Evolutionary conservation across 1,284 basidiomycete species (phyloP), one percentile per base, ranked within the genome.

Genomic region (Phlebopus sp.): DNA sequence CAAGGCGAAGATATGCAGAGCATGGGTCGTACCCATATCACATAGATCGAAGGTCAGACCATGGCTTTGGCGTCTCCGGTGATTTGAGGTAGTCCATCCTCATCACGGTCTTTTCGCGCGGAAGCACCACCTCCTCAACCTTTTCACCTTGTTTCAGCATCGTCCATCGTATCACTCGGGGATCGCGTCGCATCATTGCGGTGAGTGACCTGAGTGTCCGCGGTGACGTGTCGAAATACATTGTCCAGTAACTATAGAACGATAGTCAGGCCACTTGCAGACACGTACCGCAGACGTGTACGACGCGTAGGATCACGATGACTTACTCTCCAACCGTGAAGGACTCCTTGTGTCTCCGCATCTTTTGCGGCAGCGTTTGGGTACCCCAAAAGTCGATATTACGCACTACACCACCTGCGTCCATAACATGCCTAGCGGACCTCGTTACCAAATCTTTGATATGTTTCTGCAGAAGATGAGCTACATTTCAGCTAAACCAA

Each of bases 211-310:
- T 72, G 49, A 93, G 75, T 0, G 81, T 82, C 42, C 73, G 72
- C 7, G 91, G 90, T 7, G 88, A 88, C 3, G 89, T 82, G 72
- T 94, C 92, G 64, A 93, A 94, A 64, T 92, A 81, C 74, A 94
- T 80, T 13, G 86, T 81, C 90, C 91, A 94, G 68, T 93, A 93
- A 61, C 92, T 94, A 59, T 25, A n/a, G 29, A 37, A 51, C 10
- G 14, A 18, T 25, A 8, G 29, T 13, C 29, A 21, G 31, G 17
- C 27, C 19, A 31, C 13, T 29, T 7, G n/a, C 27, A 29, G 32
- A 5, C 15, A 2, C 4, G 45, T 17, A 44, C 27, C 11, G 55
- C 60, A 37, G 25, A 37, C 0, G 8, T 37, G 35, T 32, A 46
- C 9, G 37, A 25, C 23, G 18, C 3, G 32, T 6, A 4, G 41